A percentile compares a stretch with the other conserved stretches of the same genome.
These are phyloP conservation scores for Fusarium nelsonii DNA, from an alignment of 2,329 filamentous ascomycete genomes.

Conservation along the genomic window DNA sequence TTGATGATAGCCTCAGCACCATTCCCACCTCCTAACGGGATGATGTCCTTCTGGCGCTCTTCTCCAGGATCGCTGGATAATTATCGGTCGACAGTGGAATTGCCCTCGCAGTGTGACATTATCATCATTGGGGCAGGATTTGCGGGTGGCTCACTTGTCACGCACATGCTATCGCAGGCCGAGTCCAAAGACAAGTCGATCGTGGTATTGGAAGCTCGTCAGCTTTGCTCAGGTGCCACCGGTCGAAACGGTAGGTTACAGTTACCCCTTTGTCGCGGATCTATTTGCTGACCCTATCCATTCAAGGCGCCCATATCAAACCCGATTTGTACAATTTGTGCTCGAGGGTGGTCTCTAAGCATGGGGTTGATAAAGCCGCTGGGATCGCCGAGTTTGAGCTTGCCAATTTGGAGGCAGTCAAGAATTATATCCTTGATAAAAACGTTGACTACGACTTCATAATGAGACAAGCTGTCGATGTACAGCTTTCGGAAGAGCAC, in stretches of 20 bases:
- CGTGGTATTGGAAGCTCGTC: conserved; percentile 52
- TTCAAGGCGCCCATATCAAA: conserved; percentile 36
- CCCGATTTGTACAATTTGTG: conserved; percentile 32
- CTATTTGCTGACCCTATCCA: accelerated
- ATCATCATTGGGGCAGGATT: conserved; percentile 62
- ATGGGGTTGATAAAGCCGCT: conserved; percentile 23
- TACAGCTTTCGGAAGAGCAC: conserved; percentile 49
- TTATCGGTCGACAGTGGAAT: not conserved
- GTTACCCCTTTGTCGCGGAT: accelerated
- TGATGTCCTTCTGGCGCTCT: conserved; percentile 30
- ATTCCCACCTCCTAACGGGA: conserved; percentile 15
- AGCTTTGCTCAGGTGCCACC: conserved; percentile 55
- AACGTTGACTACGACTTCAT: conserved; percentile 60
- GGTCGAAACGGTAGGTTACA: conserved; percentile 51
- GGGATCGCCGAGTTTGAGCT: conserved; percentile 39
- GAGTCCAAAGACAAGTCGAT: conserved; percentile 42
- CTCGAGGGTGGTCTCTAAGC: not conserved
- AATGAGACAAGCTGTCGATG: conserved; percentile 56
- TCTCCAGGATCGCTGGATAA: conserved; percentile 5
- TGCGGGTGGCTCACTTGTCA: conserved; percentile 58
- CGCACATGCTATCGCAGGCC: conserved; percentile 53
- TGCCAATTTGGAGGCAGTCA: conserved; percentile 44
- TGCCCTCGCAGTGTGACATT: conserved; percentile 58
- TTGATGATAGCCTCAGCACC: not conserved
- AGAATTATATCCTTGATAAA: conserved; percentile 54